These are phyloP conservation scores for Lactarius pseudohatsudake DNA, from an alignment of 768 basidiomycete genomes.

Conservation along the genomic window DNA sequence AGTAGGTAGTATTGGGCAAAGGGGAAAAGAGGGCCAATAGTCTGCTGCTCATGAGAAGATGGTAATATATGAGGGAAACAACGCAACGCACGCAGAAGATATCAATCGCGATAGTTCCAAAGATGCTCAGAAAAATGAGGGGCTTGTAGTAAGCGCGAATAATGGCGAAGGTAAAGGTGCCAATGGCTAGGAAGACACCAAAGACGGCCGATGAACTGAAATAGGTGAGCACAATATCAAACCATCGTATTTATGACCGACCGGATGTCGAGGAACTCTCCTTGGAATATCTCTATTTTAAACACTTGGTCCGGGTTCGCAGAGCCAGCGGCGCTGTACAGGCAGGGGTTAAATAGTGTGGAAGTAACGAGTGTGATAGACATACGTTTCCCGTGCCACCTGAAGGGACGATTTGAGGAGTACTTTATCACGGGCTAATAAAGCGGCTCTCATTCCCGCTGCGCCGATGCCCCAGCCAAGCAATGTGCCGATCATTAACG, in stretches of 20 bases:
- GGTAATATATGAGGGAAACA: not conserved
- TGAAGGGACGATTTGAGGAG: constrained; percentile 35
- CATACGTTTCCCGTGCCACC: constrained; percentile 37
- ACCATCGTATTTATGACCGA: constrained; percentile 17
- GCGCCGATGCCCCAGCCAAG: constrained; percentile 57
- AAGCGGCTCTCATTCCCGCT: constrained; percentile 52
- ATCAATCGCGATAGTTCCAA: constrained; percentile 49
- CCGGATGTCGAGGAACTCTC: constrained; percentile 50
- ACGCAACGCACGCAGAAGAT: constrained; percentile 40
- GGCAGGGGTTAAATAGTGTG: not conserved
- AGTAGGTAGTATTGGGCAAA: constrained; percentile 45
- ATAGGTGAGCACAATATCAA: constrained; percentile 2
- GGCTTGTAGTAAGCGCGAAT: constrained; percentile 49
- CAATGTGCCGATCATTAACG: constrained; percentile 46
- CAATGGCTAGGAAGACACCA: constrained; percentile 50
- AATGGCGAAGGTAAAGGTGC: constrained; percentile 45
- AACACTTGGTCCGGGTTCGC: constrained; percentile 42
- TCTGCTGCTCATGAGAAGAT: constrained; percentile 30
- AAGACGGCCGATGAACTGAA: constrained; percentile 45
- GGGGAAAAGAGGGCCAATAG: constrained; percentile 52
- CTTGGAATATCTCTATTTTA: constrained; percentile 46
- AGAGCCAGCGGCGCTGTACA: constrained; percentile 36
- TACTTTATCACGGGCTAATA: constrained; percentile 40
- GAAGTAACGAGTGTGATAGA: not conserved
- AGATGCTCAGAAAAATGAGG: constrained; percentile 45